Conservation (phyloP, 1,139 yeast species). For the Candida anutae region DNA sequence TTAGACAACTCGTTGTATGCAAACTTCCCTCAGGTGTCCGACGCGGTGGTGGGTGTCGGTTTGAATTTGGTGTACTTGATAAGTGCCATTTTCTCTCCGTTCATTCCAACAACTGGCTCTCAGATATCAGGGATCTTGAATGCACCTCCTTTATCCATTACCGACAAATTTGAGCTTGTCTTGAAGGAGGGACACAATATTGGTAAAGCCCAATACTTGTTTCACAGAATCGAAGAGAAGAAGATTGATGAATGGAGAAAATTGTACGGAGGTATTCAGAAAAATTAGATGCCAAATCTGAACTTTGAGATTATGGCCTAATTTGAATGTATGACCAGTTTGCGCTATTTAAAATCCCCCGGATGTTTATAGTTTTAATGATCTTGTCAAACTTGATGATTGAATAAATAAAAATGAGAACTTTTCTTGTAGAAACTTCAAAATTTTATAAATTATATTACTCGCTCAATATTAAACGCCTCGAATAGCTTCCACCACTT, state of each 20-base stretch:
- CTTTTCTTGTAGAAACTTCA: no score
- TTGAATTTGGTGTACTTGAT: constrained; percentile 80
- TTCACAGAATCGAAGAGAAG: constrained; percentile 84
- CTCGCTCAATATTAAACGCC: no score
- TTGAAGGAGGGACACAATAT: constrained; percentile 79
- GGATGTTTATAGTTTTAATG: no score
- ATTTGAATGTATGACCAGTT: no score
- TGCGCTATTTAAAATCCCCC: no score
- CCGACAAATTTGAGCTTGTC: constrained; percentile 64
- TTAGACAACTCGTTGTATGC: constrained; percentile 80
- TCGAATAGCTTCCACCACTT: no score
- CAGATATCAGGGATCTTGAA: constrained; percentile 73
- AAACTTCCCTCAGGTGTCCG: constrained; percentile 71
- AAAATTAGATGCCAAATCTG: no score
- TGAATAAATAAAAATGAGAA: no score
- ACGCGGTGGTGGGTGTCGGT: constrained; percentile 90
- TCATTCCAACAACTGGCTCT: constrained; percentile 76
- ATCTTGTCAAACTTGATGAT: no score
- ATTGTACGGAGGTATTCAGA: constrained; percentile 61
- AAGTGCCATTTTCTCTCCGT: constrained; percentile 75
- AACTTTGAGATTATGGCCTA: no score
- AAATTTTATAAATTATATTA: no score
- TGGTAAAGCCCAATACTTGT: constrained; percentile 85
- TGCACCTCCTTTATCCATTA: constrained; percentile 72
- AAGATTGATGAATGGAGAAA: constrained; percentile 84